Base-by-base conservation (phyloP, 768 basidiomycete genomes). In the Cubamyces lactineus region DNA sequence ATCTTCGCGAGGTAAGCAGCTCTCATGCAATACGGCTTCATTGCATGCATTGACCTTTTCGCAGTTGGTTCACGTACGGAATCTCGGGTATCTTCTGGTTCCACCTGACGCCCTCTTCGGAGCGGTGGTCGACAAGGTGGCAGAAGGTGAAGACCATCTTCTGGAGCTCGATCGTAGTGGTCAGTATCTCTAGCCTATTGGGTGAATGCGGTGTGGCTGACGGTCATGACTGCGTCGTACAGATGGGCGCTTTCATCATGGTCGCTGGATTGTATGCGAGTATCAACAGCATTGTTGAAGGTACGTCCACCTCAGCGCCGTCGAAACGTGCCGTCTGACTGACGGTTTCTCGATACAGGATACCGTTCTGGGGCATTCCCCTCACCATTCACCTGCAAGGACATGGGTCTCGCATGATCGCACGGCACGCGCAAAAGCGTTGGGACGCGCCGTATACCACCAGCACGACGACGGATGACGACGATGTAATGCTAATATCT, bases 191-290 rank as follows among this genome's bases (percentile, higher is more conserved):
- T 21, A 9, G 12, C 28, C 13, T 39, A n/a, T 16, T 4, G 28
- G 0, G 16, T 39, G 5, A 17, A n/a, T 41, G 26, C 34, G n/a
- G 19, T 34, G 21, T 34, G 17, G 41, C 50, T 56, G 51, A 53
- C 40, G 16, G 9, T 47, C 11, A 11, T 13, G 23, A 9, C 19
- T 28, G 6, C 13, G 48, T 43, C 30, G 2, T 13, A 6, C 46
- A 72, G 71, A 69, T 67, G 66, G 72, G 69, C 12, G 64, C 53
- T 1, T 71, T 73, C 64, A 70, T 73, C 63, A 73, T 73, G 72
- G 67, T 73, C 6, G 72, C 69, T 5, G 72, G 72, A 1, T 46
- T 73, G 51, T 73, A 73, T 38, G 57, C 72, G 2, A 71, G 71
- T 51, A 69, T 73, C 24, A 43, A 55, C 42, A 66, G 68, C 56